Conservation (phyloP, 1,139 yeast species). For the Candida anutae region DNA sequence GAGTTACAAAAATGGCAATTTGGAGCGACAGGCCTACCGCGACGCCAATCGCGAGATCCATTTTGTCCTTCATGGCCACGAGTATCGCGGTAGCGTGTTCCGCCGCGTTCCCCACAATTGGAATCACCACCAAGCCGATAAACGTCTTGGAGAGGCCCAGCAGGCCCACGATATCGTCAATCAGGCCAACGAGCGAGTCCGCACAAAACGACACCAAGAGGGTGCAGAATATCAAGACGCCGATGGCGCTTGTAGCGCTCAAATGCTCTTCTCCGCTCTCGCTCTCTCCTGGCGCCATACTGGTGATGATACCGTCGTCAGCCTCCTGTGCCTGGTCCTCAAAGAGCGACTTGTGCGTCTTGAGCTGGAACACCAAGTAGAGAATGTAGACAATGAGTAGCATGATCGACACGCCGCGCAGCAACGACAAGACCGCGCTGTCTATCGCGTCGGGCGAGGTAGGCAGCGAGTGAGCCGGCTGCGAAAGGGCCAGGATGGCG, state of each 20-base stretch:
- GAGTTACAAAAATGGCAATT: constrained; percentile 90
- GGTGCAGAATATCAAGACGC: constrained; percentile 56
- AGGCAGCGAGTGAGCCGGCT: constrained; percentile 26
- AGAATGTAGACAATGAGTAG: constrained; percentile 70
- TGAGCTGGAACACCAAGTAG: constrained; percentile 79
- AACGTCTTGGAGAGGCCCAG: constrained; percentile 91
- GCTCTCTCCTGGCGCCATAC: constrained; percentile 6
- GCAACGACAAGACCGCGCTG: constrained; percentile 57
- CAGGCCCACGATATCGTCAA: constrained; percentile 75
- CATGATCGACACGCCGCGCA: constrained; percentile 82
- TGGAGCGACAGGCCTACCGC: constrained; percentile 97
- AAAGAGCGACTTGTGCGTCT: constrained; percentile 63
- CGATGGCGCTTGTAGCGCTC: constrained; percentile 32
- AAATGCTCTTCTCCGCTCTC: constrained; percentile 18
- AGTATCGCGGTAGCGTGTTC: constrained; percentile 95
- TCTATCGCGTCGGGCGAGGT: constrained; percentile 37
- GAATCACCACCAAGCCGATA: constrained; percentile 86
- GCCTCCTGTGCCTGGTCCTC: constrained; percentile 33
- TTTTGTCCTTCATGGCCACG: constrained; percentile 92
- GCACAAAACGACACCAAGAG: constrained; percentile 86
- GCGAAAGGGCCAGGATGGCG: no score
- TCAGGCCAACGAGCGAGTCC: constrained; percentile 86
- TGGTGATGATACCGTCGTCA: constrained; percentile 30
- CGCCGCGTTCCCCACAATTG: constrained; percentile 97
- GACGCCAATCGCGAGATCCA: constrained; percentile 96